Evolutionary conservation across 2,329 filamentous ascomycete species (phyloP), one percentile per base, ranked within the genome.

Genomic region (Dactylellina leptospora): DNA sequence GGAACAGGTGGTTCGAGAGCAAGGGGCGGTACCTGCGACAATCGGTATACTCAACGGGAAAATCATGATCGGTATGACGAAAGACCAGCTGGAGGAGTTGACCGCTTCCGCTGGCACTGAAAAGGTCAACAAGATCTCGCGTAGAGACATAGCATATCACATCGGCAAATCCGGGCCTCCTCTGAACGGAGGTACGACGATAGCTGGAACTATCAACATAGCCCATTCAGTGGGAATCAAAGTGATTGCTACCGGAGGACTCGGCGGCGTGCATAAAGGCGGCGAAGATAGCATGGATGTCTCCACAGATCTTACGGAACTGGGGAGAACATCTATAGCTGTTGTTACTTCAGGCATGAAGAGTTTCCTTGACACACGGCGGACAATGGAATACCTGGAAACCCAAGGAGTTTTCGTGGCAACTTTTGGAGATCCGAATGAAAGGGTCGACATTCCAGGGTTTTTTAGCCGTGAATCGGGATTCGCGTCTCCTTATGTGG

Each of bases 381-480:
- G 91, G 56, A 99, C 95, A 0, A 84, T 99, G 3, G 95, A 99
- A 81, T 69, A 88, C 76, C 82, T 90, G 2, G 87, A 90, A 77
- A 90, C 87, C 0, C 85, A 89, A 73, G 83, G 83, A 2, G 92
- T 92, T 20, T 85, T 89, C 36, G 92, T 97, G 0, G 90, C 88
- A 2, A 97, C 95, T 1, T 99, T 97, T 81, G 88, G 92, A 0
- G 85, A 91, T 36, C 80, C 82, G 23, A 89, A 87, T 1, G 81
- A 84, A 4, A 71, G 74, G 20, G 85, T 97, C 40, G 90, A 96
- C 76, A 95, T 97, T 77, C 95, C 95, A 0, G 92, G 91, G 0
- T 99, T 99, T 80, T 99, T 91, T 85, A 91, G 90, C 0, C 84
- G 93, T 40, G 91, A 97, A 42, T 97, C 93, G 79, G 91, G 92